phyloP scores from a whole-genome alignment of 805 yeast species.

The Cyberlindnera veronae region DNA sequence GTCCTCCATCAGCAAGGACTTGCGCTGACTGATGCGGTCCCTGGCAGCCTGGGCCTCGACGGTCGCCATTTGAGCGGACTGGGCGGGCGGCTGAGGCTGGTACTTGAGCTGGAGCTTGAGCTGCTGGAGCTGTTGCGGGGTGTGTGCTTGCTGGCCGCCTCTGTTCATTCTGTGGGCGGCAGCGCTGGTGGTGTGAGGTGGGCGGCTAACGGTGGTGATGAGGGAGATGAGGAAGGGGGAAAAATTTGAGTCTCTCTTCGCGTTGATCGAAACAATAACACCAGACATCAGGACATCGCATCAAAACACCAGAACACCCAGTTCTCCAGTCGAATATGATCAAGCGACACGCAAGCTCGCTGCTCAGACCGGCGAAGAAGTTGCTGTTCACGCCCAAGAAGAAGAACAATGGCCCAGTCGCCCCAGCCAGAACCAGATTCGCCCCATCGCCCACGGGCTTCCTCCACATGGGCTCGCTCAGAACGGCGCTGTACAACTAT shows the following conservation, averaged over 20 bases:
- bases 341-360: conserved; percentile 8
- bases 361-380: conserved; percentile 18
- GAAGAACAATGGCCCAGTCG: conserved; percentile 35
- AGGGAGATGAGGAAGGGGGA: neutral
- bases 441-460: conserved; percentile 99
- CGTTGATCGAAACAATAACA: too few relatives aligned
- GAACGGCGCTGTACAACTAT: conserved; percentile 92
- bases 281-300: neutral
- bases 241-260: neutral
- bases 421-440: conserved; percentile 81
- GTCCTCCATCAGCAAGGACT: conserved; percentile 69
- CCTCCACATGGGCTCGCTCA: conserved; percentile 86
- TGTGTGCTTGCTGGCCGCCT: conserved; percentile 5
- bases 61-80: conserved; percentile 18
- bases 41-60: conserved; percentile 34
- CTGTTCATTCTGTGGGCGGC: conserved; percentile 10
- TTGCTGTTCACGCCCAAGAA: conserved; percentile 11
- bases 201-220: neutral
- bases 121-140: conserved; percentile 15
- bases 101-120: conserved; percentile 12
- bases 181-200: neutral
- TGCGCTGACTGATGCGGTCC: conserved; percentile 54
- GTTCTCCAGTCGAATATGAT: neutral
- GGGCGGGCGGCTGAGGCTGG: conserved; percentile 13
- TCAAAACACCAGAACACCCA: neutral